Conservation (phyloP, 148 eudicot species). For the Silene conica region DNA sequence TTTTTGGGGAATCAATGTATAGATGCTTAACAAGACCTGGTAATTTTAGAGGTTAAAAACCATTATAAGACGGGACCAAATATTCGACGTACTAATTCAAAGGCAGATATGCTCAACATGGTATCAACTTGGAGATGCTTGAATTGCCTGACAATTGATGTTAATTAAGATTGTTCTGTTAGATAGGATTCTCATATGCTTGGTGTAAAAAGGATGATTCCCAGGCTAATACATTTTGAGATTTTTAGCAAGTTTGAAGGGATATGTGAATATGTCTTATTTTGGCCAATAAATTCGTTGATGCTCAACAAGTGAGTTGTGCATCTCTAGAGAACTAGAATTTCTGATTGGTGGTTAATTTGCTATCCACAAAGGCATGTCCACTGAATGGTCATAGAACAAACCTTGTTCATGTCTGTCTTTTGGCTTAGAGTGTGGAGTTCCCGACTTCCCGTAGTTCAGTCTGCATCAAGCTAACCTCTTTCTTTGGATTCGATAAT, state of each 20-base stretch:
- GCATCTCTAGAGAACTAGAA: not conserved
- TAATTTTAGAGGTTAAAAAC: conserved; percentile 6
- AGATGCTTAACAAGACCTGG: not conserved
- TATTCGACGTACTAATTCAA: conserved; percentile 8
- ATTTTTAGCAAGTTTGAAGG: conserved; percentile 3
- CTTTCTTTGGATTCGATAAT: not conserved
- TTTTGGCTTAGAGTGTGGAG: conserved; percentile 3
- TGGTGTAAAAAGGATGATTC: conserved; percentile 22
- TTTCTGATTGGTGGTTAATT: conserved; percentile 8
- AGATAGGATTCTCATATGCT: conserved; percentile 24
- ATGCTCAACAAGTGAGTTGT: conserved; percentile 16
- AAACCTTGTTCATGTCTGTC: not conserved
- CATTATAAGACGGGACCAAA: not conserved
- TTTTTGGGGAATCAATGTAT: conserved; percentile 15
- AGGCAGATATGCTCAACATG: conserved; percentile 2
- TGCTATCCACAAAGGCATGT: not conserved
- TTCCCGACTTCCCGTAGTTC: not conserved
- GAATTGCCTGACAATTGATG: not conserved
- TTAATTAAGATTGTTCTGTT: conserved; percentile 7
- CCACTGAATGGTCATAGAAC: conserved; percentile 3
- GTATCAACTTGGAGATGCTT: not conserved
- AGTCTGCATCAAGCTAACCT: not conserved
- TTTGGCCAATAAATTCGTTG: conserved; percentile 10
- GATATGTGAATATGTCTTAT: not conserved
- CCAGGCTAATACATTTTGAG: conserved; percentile 1